These are phyloP conservation scores for Torulaspora globosa DNA, from an alignment of 1,139 yeast species.

Conservation along the genomic window DNA sequence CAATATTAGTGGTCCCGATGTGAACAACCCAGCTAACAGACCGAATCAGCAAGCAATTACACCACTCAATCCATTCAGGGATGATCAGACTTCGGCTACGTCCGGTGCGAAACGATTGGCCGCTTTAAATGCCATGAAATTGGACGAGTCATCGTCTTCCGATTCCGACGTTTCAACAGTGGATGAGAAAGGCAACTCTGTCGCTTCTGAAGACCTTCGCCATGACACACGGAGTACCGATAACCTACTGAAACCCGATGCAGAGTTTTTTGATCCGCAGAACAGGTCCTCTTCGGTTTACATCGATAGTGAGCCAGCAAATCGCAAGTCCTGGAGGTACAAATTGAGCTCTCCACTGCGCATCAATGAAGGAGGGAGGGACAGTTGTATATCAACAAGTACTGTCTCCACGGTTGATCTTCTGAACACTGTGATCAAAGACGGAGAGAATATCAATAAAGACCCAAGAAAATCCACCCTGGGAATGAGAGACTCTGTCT, in stretches of 20 bases:
- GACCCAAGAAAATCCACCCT: conserved; percentile 42
- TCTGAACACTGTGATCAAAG: conserved; percentile 73
- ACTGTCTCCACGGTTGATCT: conserved; percentile 85
- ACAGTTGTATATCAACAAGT: conserved; percentile 67
- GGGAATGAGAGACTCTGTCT: conserved; percentile 43
- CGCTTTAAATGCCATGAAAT: conserved; percentile 50
- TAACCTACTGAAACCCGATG: conserved; percentile 23
- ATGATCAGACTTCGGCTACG: conserved; percentile 27
- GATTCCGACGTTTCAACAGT: conserved; percentile 40
- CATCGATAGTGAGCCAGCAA: conserved; percentile 35
- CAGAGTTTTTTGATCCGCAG: conserved; percentile 26
- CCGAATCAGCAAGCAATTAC: conserved; percentile 35
- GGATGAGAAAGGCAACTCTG: conserved; percentile 23
- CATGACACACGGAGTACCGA: conserved; percentile 38
- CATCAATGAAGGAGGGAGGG: conserved; percentile 42
- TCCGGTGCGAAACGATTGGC: conserved; percentile 44
- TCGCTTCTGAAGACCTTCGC: conserved; percentile 28
- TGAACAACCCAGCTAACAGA: conserved; percentile 43
- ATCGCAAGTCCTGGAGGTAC: conserved; percentile 70
- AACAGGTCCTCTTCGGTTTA: conserved; percentile 33
- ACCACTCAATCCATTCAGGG: conserved; percentile 36
- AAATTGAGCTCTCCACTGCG: conserved; percentile 41
- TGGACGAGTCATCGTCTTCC: conserved; percentile 41
- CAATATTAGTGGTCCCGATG: conserved; percentile 39
- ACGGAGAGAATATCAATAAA: conserved; percentile 45